Percentiles rank a stretch among this genome's conserved stretches.
These are phyloP conservation scores for Rhodofomes roseus DNA, from an alignment of 1,284 basidiomycete species.

Conservation along the genomic window DNA sequence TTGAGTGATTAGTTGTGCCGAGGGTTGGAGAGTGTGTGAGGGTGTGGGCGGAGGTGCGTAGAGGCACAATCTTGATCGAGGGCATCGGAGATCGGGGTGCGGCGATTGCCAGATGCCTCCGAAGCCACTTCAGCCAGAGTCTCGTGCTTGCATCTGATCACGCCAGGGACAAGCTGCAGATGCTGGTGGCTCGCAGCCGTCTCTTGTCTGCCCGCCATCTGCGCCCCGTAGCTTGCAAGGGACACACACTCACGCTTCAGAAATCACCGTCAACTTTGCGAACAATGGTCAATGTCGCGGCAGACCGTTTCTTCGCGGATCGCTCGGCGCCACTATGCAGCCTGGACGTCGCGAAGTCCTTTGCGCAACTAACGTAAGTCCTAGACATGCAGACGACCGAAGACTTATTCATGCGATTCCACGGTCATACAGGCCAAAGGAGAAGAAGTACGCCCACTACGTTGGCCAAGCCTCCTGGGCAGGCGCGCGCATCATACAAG, in stretches of 20 bases:
- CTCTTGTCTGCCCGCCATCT: neutral
- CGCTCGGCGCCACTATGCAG: slow-evolving; percentile 63
- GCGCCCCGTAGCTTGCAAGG: neutral
- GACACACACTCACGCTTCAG: neutral
- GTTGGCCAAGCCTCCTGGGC: slow-evolving; percentile 73
- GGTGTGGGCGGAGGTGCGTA: slow-evolving; percentile 1
- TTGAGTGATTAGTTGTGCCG: neutral
- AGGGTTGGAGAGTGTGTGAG: neutral
- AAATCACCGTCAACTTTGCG: slow-evolving; percentile 10
- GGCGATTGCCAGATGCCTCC: slow-evolving; percentile 2
- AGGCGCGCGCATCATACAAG: slow-evolving; percentile 78
- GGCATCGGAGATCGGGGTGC: neutral
- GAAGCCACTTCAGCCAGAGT: neutral
- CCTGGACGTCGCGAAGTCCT: slow-evolving; percentile 61
- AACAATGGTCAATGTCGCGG: slow-evolving; percentile 33
- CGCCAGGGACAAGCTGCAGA: neutral
- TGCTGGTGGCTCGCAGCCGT: neutral
- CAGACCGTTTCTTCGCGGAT: slow-evolving; percentile 73
- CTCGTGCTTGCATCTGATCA: neutral
- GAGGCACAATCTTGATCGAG: slow-evolving; percentile 3
- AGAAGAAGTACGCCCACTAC: slow-evolving; percentile 76
- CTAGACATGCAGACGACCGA: neutral
- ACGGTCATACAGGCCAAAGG: slow-evolving; percentile 45
- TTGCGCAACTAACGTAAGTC: slow-evolving; percentile 59
- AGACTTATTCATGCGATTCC: neutral